phyloP scores from a whole-genome alignment of 305 asterid species.

The Fraxinus baroniana region DNA sequence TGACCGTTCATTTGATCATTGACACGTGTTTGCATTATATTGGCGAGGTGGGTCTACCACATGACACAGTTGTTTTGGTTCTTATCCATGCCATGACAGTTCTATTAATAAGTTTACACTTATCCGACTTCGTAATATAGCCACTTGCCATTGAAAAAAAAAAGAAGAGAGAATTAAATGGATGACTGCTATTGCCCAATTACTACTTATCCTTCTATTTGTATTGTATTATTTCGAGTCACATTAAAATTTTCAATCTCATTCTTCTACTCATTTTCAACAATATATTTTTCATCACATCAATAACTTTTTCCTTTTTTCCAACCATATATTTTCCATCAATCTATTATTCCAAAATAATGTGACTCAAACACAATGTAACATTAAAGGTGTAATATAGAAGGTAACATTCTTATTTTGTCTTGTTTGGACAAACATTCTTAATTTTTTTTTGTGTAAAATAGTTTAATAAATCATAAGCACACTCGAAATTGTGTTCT shows the following conservation, averaged over 20 bases:
- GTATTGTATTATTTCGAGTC: not conserved
- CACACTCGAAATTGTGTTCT: not conserved
- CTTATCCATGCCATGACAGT: conserved; percentile 43
- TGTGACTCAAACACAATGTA: too few relatives aligned
- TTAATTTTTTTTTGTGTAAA: too few relatives aligned
- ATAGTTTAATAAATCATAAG: not conserved
- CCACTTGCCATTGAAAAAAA: conserved; percentile 16
- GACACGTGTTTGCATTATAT: conserved; percentile 28
- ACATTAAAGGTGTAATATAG: too few relatives aligned
- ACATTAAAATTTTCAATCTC: too few relatives aligned
- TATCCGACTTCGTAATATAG: conserved; percentile 30
- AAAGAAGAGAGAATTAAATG: not conserved
- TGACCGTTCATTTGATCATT: not conserved
- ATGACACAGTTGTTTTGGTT: conserved; percentile 6
- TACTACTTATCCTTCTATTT: not conserved
- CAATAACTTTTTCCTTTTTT: too few relatives aligned
- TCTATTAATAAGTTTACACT: conserved; percentile 30
- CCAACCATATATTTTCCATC: too few relatives aligned
- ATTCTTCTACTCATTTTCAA: too few relatives aligned
- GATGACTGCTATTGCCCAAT: not conserved
- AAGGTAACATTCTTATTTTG: not conserved
- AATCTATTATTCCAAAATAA: too few relatives aligned
- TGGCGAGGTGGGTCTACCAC: not conserved
- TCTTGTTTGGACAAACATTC: not conserved
- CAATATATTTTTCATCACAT: too few relatives aligned